phyloP scores from a whole-genome alignment of 2,329 filamentous ascomycete genomes.

The Ascomycota sp. region DNA sequence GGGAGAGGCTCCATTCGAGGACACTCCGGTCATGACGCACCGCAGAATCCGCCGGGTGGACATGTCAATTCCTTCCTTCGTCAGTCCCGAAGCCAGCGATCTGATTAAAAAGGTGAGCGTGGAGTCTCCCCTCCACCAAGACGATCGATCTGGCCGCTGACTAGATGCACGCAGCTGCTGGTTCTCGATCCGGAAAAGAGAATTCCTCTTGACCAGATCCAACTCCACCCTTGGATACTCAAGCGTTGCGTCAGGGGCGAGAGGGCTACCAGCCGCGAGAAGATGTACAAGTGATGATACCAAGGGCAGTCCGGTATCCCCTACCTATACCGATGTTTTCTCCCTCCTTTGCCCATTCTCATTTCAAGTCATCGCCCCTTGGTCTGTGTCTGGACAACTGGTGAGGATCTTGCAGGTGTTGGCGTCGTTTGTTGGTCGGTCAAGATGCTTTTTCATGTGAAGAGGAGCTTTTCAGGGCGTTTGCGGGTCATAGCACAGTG shows the following conservation, averaged over 20 bases:
- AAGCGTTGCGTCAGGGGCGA: conserved; percentile 71
- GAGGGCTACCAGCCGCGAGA: conserved; percentile 29
- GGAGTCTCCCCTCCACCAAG: neutral
- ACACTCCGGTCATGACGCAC: conserved; percentile 86
- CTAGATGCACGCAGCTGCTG: conserved; percentile 38
- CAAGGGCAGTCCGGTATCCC: neutral
- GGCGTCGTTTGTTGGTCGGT: too few species aligned
- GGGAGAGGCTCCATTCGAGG: conserved; percentile 91
- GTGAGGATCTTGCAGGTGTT: too few species aligned
- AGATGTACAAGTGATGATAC: conserved; percentile 5
- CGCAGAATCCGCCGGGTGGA: conserved; percentile 72
- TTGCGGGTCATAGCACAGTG: too few species aligned
- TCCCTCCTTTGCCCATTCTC: too few species aligned
- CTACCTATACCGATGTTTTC: too few species aligned
- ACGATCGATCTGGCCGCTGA: conserved; percentile 5
- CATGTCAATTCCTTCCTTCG: conserved; percentile 79
- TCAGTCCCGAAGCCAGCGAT: conserved; percentile 77
- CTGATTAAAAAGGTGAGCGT: conserved; percentile 63
- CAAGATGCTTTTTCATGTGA: too few species aligned
- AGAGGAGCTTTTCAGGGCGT: too few species aligned
- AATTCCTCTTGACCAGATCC: conserved; percentile 73
- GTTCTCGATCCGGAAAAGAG: conserved; percentile 88
- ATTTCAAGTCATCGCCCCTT: too few species aligned
- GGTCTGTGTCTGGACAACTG: too few species aligned
- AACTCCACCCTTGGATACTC: conserved; percentile 85